Conservation (phyloP, 1,139 yeast species). For the Hyphopichia pseudoburtonii region DNA sequence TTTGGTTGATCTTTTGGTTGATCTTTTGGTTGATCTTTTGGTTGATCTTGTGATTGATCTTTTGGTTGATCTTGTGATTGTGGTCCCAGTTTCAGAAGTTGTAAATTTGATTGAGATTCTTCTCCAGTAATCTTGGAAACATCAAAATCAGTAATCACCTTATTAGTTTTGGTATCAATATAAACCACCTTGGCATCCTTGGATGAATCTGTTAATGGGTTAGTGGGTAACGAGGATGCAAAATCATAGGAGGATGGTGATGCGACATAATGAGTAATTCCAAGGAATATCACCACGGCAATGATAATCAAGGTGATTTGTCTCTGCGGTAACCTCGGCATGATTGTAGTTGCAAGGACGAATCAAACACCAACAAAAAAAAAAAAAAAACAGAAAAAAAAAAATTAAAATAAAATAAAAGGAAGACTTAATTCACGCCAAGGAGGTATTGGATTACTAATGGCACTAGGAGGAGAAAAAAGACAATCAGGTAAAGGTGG, state of each 20-base stretch:
- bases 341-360: not conserved
- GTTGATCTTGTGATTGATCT: conserved; percentile 13
- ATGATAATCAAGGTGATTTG: not conserved
- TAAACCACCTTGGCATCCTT: conserved; percentile 22
- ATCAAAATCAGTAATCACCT: conserved; percentile 15
- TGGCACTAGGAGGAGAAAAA: no score
- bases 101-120: no score
- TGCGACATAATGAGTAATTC: not conserved
- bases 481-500: no score
- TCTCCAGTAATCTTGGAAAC: conserved; percentile 8
- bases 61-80: not conserved
- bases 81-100: no score
- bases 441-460: no score
- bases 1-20: conserved; percentile 1
- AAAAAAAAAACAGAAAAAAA: not conserved
- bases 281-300: conserved; percentile 1
- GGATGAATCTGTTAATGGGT: no score
- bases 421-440: not conserved
- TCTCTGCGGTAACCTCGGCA: conserved; percentile 2
- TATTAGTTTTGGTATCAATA: conserved; percentile 23
- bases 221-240: not conserved
- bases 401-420: not conserved
- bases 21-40: conserved; percentile 2
- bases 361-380: not conserved
- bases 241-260: not conserved